Conservation (phyloP, 306 rosid genomes). For the Ochetophila trinervis region DNA sequence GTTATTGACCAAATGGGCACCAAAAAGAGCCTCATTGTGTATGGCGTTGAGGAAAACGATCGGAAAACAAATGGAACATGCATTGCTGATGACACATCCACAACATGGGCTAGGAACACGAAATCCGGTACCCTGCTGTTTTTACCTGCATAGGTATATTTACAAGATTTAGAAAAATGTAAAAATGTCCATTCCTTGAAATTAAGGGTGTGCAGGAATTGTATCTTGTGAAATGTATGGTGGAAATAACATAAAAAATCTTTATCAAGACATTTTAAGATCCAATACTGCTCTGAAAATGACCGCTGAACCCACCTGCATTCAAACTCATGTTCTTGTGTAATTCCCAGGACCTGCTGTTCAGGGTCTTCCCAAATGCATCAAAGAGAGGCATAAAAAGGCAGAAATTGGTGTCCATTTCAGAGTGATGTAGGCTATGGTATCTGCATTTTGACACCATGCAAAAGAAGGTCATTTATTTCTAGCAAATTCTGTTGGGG, state of each 20-base stretch:
- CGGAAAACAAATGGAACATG: slow-evolving; percentile 60
- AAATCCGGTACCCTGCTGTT: slow-evolving; percentile 57
- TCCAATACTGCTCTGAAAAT: too few relatives aligned
- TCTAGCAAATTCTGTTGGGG: not conserved
- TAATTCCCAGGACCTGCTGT: slow-evolving; percentile 66
- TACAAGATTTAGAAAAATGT: too few relatives aligned
- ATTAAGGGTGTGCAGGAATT: too few relatives aligned
- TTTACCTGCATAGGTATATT: slow-evolving; percentile 40
- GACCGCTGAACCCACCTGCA: slow-evolving; percentile 39
- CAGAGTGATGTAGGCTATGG: slow-evolving; percentile 73
- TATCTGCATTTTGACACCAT: slow-evolving; percentile 48
- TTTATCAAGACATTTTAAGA: too few relatives aligned
- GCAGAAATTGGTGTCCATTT: slow-evolving; percentile 80
- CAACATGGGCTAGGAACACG: slow-evolving; percentile 89
- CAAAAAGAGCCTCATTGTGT: slow-evolving; percentile 38
- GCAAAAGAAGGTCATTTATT: not conserved
- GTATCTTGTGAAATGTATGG: too few relatives aligned
- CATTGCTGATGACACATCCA: slow-evolving; percentile 59
- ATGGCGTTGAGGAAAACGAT: slow-evolving; percentile 56
- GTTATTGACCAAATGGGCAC: slow-evolving; percentile 31
- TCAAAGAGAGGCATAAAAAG: slow-evolving; percentile 98
- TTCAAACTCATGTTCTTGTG: slow-evolving; percentile 52
- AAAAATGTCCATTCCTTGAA: too few relatives aligned
- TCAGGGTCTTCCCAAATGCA: slow-evolving; percentile 62
- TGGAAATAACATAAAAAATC: too few relatives aligned